phyloP scores from a whole-genome alignment of 305 asterid species.

The Coffea humblotiana region DNA sequence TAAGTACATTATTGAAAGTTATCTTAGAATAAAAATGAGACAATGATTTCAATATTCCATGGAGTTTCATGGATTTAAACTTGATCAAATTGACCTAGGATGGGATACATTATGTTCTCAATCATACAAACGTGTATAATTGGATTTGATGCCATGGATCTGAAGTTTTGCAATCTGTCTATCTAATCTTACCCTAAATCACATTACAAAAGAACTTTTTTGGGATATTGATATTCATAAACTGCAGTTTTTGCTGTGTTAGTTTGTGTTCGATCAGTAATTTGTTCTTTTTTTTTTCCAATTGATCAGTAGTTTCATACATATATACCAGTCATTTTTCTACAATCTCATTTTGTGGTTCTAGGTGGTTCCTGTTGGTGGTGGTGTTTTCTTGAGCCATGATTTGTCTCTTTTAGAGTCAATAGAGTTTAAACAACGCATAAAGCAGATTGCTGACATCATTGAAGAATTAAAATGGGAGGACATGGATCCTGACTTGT shows the following conservation, averaged over 20 bases:
- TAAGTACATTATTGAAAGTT: background rate
- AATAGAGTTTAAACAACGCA: slow-evolving; percentile 89
- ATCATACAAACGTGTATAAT: background rate
- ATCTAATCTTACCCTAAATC: background rate
- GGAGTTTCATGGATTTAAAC: background rate
- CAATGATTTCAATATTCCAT: background rate
- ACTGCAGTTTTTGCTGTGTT: background rate
- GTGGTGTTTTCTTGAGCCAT: slow-evolving; percentile 70
- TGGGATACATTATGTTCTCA: background rate
- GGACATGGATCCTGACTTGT: slow-evolving; percentile 74
- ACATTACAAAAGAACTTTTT: background rate
- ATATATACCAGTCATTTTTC: background rate
- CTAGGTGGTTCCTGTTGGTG: slow-evolving; percentile 74
- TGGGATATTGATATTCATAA: background rate
- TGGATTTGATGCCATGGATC: background rate
- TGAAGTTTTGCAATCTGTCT: background rate
- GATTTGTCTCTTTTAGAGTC: slow-evolving; percentile 96
- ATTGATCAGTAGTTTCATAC: too few species aligned
- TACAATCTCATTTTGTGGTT: slow-evolving; percentile 22
- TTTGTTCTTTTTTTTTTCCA: background rate
- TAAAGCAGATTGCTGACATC: slow-evolving; percentile 79
- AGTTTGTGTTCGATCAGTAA: background rate
- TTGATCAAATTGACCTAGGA: background rate
- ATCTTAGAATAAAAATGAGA: background rate
- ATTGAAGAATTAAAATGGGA: slow-evolving; percentile 90